Conservation (phyloP, 352 stramenopile genomes). For the Phytophthora hibernalis region DNA sequence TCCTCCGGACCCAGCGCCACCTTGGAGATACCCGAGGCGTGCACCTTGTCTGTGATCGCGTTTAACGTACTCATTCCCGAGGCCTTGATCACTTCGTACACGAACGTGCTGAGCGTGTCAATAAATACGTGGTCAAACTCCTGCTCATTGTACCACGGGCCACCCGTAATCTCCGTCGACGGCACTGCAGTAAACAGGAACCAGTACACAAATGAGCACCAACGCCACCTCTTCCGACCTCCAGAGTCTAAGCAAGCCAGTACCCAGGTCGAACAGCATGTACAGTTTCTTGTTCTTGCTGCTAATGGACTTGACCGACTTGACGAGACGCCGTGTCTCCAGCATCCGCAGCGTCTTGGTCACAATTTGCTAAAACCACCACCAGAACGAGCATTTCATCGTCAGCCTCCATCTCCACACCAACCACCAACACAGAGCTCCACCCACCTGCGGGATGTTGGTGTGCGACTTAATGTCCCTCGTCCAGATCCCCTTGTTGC, state of each 20-base stretch:
- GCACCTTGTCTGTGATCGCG: slow-evolving; percentile 90
- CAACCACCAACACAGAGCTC: not conserved
- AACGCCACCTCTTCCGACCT: not conserved
- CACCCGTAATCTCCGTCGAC: slow-evolving; percentile 98
- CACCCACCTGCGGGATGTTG: slow-evolving; percentile 92
- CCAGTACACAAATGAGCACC: not conserved
- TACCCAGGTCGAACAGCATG: slow-evolving; percentile 96
- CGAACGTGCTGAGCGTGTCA: slow-evolving; percentile 95
- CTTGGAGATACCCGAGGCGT: slow-evolving; percentile 91
- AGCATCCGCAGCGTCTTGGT: slow-evolving; percentile 98
- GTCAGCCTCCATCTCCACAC: slow-evolving; percentile 10
- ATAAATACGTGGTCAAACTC: slow-evolving; percentile 99
- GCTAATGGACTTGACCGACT: slow-evolving; percentile 99
- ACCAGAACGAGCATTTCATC: not conserved
- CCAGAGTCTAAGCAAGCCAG: not conserved
- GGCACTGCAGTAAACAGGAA: slow-evolving; percentile 71
- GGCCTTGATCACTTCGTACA: slow-evolving; percentile 92
- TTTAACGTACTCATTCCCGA: slow-evolving; percentile 89
- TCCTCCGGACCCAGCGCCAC: slow-evolving; percentile 91
- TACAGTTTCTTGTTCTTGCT: slow-evolving; percentile 99
- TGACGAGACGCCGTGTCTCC: slow-evolving; percentile 97
- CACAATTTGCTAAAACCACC: slow-evolving; percentile 90
- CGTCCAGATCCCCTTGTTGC: slow-evolving; percentile 99
- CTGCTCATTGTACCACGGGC: slow-evolving; percentile 99
- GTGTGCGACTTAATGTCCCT: slow-evolving; percentile 98